phyloP scores from a whole-genome alignment of 1,284 basidiomycete genomes.

The Ustilago esculenta region DNA sequence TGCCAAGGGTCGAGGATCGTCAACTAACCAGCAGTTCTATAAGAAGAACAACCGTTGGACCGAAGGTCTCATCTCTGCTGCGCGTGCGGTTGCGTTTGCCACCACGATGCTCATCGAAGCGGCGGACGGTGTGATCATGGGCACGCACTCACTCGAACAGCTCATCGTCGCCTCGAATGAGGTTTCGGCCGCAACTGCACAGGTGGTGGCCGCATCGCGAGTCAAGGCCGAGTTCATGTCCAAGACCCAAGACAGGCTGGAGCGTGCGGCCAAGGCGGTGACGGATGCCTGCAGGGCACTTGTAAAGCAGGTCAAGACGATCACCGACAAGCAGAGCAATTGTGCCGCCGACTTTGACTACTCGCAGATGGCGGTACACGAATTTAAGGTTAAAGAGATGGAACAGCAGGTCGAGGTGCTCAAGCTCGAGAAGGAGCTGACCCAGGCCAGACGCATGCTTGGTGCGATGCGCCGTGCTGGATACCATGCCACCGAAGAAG shows the following conservation, averaged over 20 bases:
- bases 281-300: conserved; percentile 98
- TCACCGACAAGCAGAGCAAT: conserved; percentile 82
- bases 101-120: conserved; percentile 97
- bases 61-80: conserved; percentile 96
- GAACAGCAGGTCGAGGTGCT: conserved; percentile 98
- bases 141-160: conserved; percentile 96
- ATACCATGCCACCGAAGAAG: conserved; percentile 63
- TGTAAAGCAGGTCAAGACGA: conserved; percentile 94
- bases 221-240: conserved; percentile 99
- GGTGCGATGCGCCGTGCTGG: conserved; percentile 65
- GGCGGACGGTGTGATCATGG: conserved; percentile 95
- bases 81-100: conserved; percentile 95
- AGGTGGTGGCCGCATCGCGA: conserved; percentile 95
- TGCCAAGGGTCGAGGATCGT: conserved; percentile 89
- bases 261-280: conserved; percentile 95
- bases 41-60: conserved; percentile 99
- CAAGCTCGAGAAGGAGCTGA: conserved; percentile 93
- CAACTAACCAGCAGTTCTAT: conserved; percentile 93
- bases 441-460: conserved; percentile 63
- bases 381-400: conserved; percentile 91
- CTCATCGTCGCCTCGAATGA: conserved; percentile 99
- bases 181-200: conserved; percentile 94
- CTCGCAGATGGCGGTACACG: conserved; percentile 88
- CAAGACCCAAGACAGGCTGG: conserved; percentile 94
- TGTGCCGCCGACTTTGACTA: conserved; percentile 84